These are phyloP conservation scores for Penicillium ucsense DNA, from an alignment of 495 filamentous ascomycete genomes.

Conservation along the genomic window DNA sequence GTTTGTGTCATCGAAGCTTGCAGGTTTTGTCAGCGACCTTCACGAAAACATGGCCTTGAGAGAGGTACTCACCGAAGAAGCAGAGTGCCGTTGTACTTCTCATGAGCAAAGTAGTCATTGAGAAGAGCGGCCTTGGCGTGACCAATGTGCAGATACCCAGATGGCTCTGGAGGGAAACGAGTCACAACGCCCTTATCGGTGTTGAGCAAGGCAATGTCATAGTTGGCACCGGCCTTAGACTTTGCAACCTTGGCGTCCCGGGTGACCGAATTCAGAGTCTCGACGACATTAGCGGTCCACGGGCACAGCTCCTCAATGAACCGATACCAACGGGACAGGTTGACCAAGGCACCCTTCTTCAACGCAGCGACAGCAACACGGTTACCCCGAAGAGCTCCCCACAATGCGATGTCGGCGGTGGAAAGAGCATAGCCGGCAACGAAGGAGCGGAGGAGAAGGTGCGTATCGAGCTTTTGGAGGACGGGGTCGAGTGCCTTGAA, in stretches of 20 bases:
- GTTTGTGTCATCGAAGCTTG: conserved; percentile 79
- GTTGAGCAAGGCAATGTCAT: conserved; percentile 80
- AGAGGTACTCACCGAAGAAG: conserved; percentile 44
- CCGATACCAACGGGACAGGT: conserved; percentile 79
- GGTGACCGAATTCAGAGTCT: conserved; percentile 48
- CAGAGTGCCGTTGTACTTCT: conserved; percentile 75
- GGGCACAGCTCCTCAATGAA: conserved; percentile 77
- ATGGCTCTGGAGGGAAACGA: conserved; percentile 92
- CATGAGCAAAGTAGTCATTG: conserved; percentile 89
- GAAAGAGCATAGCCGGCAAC: conserved; percentile 74
- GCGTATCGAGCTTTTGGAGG: conserved; percentile 69
- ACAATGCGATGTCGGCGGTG: conserved; percentile 71
- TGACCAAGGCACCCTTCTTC: conserved; percentile 66
- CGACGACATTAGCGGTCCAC: conserved; percentile 41
- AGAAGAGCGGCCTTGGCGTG: conserved; percentile 89
- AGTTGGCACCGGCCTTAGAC: conserved; percentile 77
- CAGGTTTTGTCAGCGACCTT: neutral
- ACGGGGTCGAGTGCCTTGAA: conserved; percentile 73
- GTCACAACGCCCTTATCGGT: conserved; percentile 90
- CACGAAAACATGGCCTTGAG: too few species aligned
- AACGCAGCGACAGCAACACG: conserved; percentile 72
- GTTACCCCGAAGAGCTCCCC: conserved; percentile 78
- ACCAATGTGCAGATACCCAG: conserved; percentile 88
- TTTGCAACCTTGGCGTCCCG: conserved; percentile 59
- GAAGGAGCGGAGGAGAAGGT: conserved; percentile 78